Conservation (phyloP, 345 rosid species). For the Hypericum androsaemum region DNA sequence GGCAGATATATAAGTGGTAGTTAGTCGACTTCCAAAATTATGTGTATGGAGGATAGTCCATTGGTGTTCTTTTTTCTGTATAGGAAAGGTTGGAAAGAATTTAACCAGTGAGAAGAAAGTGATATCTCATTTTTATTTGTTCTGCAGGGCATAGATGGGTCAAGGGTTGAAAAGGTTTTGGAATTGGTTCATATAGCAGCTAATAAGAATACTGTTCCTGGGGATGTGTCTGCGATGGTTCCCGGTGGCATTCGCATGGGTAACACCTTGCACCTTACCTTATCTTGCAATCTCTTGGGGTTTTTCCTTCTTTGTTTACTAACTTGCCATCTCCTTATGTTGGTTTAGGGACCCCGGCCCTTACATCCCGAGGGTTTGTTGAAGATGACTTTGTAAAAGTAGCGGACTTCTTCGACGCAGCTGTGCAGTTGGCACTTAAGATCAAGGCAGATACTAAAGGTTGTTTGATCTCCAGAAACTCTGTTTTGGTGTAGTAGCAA, state of each 20-base stretch:
- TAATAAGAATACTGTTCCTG: slow-evolving; percentile 90
- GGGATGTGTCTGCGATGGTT: slow-evolving; percentile 98
- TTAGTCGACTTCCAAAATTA: no score
- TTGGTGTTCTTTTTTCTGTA: no score
- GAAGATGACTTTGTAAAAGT: slow-evolving; percentile 88
- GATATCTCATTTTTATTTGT: slow-evolving; percentile 3
- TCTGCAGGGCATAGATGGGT: slow-evolving; percentile 81
- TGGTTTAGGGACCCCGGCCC: slow-evolving; percentile 83
- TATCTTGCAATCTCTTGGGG: slow-evolving; percentile 5
- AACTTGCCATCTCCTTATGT: slow-evolving; percentile 9
- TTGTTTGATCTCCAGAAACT: slow-evolving; percentile 8
- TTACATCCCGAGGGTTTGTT: slow-evolving; percentile 83
- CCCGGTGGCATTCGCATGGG: slow-evolving; percentile 99
- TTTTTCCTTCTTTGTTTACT: not conserved
- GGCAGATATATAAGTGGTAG: no score
- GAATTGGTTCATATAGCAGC: slow-evolving; percentile 91
- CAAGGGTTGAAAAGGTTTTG: slow-evolving; percentile 88
- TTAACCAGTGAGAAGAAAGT: not conserved
- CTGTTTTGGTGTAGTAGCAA: no score
- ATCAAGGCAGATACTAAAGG: slow-evolving; percentile 68
- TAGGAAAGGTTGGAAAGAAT: no score
- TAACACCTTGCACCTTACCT: slow-evolving; percentile 20
- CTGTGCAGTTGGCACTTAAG: slow-evolving; percentile 72
- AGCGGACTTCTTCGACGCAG: slow-evolving; percentile 78
- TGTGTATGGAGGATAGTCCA: no score